Evolutionary conservation across 257 asterid species (phyloP).

Genomic region (Echium plantagineum): DNA sequence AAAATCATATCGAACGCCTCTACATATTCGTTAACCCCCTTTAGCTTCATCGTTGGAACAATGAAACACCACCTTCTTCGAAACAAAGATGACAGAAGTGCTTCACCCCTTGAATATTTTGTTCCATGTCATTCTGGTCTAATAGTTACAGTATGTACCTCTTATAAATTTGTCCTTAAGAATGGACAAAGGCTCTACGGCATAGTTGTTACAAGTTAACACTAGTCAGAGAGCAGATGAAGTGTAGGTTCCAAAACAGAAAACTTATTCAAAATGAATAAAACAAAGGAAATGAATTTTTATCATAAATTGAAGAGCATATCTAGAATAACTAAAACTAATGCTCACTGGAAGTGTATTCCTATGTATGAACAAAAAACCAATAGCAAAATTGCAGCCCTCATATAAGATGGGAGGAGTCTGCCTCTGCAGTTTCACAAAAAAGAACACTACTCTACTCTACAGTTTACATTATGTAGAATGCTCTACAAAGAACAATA

Average conservation of each 20-base stretch:
- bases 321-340: not conserved
- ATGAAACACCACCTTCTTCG: too few relatives aligned
- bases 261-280: not conserved
- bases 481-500: not conserved
- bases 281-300: too few relatives aligned
- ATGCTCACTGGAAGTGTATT: not conserved
- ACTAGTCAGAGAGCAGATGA: not conserved
- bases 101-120: not conserved
- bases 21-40: too few relatives aligned
- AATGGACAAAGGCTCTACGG: too few relatives aligned
- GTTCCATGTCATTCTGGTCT: too few relatives aligned
- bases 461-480: not conserved
- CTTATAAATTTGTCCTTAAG: too few relatives aligned
- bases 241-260: not conserved
- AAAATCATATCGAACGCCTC: too few relatives aligned
- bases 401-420: constrained; percentile 1
- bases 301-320: not conserved
- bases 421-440: constrained; percentile 1
- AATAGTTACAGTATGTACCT: too few relatives aligned
- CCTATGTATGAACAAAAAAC: not conserved
- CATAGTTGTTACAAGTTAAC: not conserved
- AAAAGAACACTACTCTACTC: not conserved
- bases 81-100: not conserved
- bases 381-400: not conserved
- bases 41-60: too few relatives aligned